Base-by-base conservation (phyloP, 108 stramenopile genomes). In the Nitzschia inconspicua region DNA sequence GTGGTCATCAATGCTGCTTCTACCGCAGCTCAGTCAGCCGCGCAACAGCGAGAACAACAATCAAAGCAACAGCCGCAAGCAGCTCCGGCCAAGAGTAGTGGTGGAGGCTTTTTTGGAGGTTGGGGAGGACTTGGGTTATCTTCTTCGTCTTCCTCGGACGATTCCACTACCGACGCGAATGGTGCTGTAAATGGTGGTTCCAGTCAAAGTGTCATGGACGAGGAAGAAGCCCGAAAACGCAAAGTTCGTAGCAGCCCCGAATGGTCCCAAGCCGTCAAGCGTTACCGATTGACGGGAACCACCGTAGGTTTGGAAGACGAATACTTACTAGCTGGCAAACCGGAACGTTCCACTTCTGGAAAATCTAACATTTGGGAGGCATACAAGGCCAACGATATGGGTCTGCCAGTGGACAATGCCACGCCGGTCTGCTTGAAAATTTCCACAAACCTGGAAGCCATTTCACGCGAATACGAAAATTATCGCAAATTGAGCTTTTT, bases 401-500 rank as follows among this genome's bases (percentile, higher is more conserved):
- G 64, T 37, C 36, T 73, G 31, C 77, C 79, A 19, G 63, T 40
- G 2, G 73, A 72, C 5, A 49, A 64, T 0, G 56, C 50, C 27
- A 44, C 52, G 23, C 31, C 66, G n/a, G 62, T 76, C n/a, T 50
- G 59, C 56, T 19, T 78, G 28, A 88, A 82, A 65, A 42, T 77
- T 24, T 79, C 80, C 27, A 62, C 59, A 26, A 83, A 83, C 62
- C 40, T 70, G 41, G 89, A 89, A 43, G 80, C 86, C 1, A 73
- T 94, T 50, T 77, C 83, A 47, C 74, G 88, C 37, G 93, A 94
- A 64, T 75, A 47, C 47, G 68, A 62, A 46, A 94, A 94, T 65
- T 94, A 94, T 61, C 57, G 48, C 46, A 47, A 50, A 34, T 29
- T 68, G 26, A 53, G 50, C 41, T 60, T 68, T 46, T 16, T 52